Evolutionary conservation across 805 yeast genomes (phyloP), one percentile per base, ranked within the genome.

Genomic region (Cyberlindnera euphorbiiphila): DNA sequence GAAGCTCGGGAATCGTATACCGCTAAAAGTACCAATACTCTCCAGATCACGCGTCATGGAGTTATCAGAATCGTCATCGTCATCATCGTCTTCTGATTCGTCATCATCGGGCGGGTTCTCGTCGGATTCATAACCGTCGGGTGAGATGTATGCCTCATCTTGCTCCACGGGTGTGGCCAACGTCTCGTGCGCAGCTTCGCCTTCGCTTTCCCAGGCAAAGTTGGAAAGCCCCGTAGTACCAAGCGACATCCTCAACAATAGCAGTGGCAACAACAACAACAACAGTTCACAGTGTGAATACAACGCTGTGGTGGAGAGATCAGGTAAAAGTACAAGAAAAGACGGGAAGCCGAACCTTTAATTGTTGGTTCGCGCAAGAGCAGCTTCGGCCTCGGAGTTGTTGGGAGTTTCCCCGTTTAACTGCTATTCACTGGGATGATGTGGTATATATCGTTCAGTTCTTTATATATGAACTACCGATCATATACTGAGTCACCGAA

Each of bases 41-140:
- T 77, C 76, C 34, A 77, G 55, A 9, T 74, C 74, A 16, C 59
- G 62, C 0, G 74, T 63, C 23, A 75, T 46, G 0, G 72, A 68
- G 10, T 61, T 53, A 10, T 61, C 66, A 3, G 49, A 32, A 7
- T 41, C 37, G 10, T 13, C 14, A 34, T n/a, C 36, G 41, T n/a
- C 44, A 28, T 27, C 46, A 25, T 30, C 46, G 11, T 28, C 39
- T 5, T n/a, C n/a, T n/a, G n/a, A n/a, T n/a, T 21, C 42, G 15
- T 34, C 34, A 12, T 32, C 37, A 25, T 15, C 12, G 8, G 16
- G 16, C 9, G 7, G 27, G 6, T 12, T 14, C 6, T 25, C 27
- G 7, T 29, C 32, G 10, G 7, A 13, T 11, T 24, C 16, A 13
- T 22, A 18, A 15, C 11, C 10, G 16, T 11, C 26, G 20, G 20